phyloP scores from a whole-genome alignment of 805 yeast genomes.

The Metschnikowia drakensbergensis region DNA sequence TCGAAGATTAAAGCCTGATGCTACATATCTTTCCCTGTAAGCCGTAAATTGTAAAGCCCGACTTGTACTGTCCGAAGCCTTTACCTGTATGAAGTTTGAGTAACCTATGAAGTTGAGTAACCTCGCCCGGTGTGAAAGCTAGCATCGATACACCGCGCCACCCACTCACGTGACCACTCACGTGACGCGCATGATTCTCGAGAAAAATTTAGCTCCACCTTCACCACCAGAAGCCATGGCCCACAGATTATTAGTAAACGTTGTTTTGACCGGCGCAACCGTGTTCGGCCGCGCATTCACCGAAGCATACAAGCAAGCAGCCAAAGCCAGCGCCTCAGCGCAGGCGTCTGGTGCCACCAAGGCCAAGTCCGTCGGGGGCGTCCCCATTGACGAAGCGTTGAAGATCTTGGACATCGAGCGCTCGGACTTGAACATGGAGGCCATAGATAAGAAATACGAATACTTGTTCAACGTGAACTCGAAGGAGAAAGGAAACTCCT shows the following conservation, averaged over 20 bases:
- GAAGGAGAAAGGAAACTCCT: slow-evolving; percentile 94
- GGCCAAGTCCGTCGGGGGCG: slow-evolving; percentile 66
- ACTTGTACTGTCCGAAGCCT: too few species aligned
- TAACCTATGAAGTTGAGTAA: too few species aligned
- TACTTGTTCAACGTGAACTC: slow-evolving; percentile 85
- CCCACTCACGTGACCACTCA: slow-evolving; percentile 1
- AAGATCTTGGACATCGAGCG: slow-evolving; percentile 81
- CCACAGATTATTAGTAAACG: slow-evolving; percentile 85
- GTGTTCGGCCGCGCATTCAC: slow-evolving; percentile 94
- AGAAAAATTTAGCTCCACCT: neutral
- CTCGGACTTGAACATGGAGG: slow-evolving; percentile 50
- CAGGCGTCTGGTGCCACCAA: slow-evolving; percentile 29
- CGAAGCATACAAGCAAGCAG: slow-evolving; percentile 97
- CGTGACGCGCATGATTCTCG: slow-evolving; percentile 1
- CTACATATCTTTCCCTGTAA: slow-evolving; percentile 34
- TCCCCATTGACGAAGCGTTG: slow-evolving; percentile 83
- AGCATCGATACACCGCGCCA: neutral
- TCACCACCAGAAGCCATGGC: slow-evolving; percentile 49
- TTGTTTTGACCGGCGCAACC: slow-evolving; percentile 88
- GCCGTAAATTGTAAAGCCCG: neutral
- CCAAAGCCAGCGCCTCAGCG: slow-evolving; percentile 79
- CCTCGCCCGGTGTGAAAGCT: too few species aligned
- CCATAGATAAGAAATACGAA: slow-evolving; percentile 66
- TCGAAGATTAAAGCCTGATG: slow-evolving; percentile 49
- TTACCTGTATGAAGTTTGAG: too few species aligned